A percentile compares a stretch with the other conserved stretches of the same genome.
Conservation (phyloP, 2,329 filamentous ascomycete genomes). For the Claviceps citrina region DNA sequence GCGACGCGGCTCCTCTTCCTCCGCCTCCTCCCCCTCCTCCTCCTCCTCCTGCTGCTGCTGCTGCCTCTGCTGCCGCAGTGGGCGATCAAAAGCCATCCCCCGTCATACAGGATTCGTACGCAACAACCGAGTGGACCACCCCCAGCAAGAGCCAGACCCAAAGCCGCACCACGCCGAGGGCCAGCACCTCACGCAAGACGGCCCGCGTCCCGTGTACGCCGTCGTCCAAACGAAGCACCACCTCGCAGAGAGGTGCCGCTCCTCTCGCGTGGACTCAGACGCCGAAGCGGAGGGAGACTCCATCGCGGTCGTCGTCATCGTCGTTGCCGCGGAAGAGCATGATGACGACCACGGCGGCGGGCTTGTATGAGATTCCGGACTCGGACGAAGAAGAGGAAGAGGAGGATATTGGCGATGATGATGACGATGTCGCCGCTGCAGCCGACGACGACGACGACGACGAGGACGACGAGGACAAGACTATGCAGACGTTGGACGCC, state of each 20-base stretch:
- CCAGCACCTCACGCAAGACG: neutral
- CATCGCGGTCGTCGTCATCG: too few relatives aligned
- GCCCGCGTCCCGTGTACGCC: neutral
- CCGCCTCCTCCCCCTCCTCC: too few relatives aligned
- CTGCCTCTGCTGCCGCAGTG: too few relatives aligned
- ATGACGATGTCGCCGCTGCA: neutral
- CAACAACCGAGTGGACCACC: slow-evolving; percentile 20
- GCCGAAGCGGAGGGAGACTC: slow-evolving; percentile 7
- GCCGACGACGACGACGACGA: too few relatives aligned
- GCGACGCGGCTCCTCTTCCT: slow-evolving; percentile 8
- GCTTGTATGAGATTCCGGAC: slow-evolving; percentile 29
- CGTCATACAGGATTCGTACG: slow-evolving; percentile 32
- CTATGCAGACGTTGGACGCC: slow-evolving; percentile 3
- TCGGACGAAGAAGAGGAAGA: slow-evolving; percentile 21
- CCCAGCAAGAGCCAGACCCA: slow-evolving; percentile 12
- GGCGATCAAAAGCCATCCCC: slow-evolving; percentile 14
- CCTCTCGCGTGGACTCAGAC: slow-evolving; percentile 11
- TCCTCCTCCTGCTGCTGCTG: too few relatives aligned
- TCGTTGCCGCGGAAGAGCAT: too few relatives aligned
- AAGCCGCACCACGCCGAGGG: neutral
- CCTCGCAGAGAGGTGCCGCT: neutral
- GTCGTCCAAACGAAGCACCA: neutral
- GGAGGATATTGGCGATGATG: neutral
- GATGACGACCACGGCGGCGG: neutral
- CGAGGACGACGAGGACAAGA: neutral